These are phyloP conservation scores for Irineochytrium annulatum DNA, from an alignment of 192 early-diverging fungal species.

Conservation along the genomic window DNA sequence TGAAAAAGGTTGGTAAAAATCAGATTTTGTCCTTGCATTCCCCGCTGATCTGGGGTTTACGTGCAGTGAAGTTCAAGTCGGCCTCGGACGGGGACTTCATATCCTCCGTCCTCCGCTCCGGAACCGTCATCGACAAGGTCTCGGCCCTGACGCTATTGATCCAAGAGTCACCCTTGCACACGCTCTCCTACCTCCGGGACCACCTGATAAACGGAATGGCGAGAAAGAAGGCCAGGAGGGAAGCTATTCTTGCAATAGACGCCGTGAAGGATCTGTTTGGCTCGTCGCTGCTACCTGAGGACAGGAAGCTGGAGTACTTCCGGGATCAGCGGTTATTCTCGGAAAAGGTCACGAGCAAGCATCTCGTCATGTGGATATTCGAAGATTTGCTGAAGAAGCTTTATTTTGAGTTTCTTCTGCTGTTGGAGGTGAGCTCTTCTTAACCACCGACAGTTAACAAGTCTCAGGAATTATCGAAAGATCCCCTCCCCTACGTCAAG, in stretches of 20 bases:
- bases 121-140: conserved; percentile 90
- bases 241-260: conserved; percentile 78
- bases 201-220: conserved; percentile 66
- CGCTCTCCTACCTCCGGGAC: conserved; percentile 69
- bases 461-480: conserved; percentile 69
- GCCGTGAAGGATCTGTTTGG: conserved; percentile 87
- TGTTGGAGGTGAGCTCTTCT: conserved; percentile 68
- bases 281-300: conserved; percentile 74
- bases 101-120: conserved; percentile 79
- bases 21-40: too few relatives aligned
- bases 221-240: conserved; percentile 84
- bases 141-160: conserved; percentile 89
- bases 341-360: conserved; percentile 53
- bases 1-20: too few relatives aligned
- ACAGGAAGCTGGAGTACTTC: conserved; percentile 89
- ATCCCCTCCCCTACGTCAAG: conserved; percentile 79
- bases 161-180: conserved; percentile 89
- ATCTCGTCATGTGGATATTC: conserved; percentile 89
- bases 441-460: not conserved
- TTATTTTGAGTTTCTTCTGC: conserved; percentile 86
- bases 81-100: conserved; percentile 84
- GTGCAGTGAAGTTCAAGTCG: conserved; percentile 52
- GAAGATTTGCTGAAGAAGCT: conserved; percentile 89
- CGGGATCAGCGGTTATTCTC: conserved; percentile 77
- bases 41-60: too few relatives aligned